Conservation (phyloP, 116 monocot species). For the Posidonia oceanica region DNA sequence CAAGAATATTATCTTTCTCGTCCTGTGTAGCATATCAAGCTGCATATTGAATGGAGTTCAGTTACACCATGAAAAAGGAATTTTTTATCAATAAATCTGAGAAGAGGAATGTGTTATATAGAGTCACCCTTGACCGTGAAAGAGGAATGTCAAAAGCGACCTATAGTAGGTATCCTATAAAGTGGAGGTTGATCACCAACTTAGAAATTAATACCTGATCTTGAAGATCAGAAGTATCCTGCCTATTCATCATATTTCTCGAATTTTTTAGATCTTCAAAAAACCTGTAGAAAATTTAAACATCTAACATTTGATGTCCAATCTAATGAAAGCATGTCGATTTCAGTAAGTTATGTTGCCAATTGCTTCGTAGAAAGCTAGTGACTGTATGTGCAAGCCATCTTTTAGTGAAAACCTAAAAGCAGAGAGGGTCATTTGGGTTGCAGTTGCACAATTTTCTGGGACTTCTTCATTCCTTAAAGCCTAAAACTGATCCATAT, state of each 20-base stretch:
- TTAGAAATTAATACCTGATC: slow-evolving; percentile 5
- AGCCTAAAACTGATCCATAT: too few species aligned
- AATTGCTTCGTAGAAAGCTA: too few species aligned
- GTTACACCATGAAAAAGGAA: background rate
- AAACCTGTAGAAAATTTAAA: slow-evolving; percentile 5
- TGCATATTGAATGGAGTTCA: slow-evolving; percentile 6
- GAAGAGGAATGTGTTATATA: background rate
- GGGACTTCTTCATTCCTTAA: too few species aligned
- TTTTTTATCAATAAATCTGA: background rate
- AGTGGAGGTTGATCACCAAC: background rate
- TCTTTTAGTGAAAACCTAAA: too few species aligned
- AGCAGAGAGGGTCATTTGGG: too few species aligned
- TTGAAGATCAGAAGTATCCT: slow-evolving; percentile 1
- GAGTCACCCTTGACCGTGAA: background rate
- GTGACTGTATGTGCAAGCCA: too few species aligned
- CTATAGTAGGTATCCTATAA: background rate
- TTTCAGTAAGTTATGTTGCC: too few species aligned
- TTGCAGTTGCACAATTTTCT: too few species aligned
- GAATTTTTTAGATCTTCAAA: background rate
- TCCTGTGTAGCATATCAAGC: slow-evolving; percentile 20
- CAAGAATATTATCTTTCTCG: slow-evolving; percentile 13
- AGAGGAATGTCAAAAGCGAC: background rate
- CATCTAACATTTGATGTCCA: too few species aligned
- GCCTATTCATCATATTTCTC: background rate
- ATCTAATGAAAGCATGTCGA: too few species aligned